These are phyloP conservation scores for Macaranga tanarius DNA, from an alignment of 441 rosid species.

Conservation along the genomic window DNA sequence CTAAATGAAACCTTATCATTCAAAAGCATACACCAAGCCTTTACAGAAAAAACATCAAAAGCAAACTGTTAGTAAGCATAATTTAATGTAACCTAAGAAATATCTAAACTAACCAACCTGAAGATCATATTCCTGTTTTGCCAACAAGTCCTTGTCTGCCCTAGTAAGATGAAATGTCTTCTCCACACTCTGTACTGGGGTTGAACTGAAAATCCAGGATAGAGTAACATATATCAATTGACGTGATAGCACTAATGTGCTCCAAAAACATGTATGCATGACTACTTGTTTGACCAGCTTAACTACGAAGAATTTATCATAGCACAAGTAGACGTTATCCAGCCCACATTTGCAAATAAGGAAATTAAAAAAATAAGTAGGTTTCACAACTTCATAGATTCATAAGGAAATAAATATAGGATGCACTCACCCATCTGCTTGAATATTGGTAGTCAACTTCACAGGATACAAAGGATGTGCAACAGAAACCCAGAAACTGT, in stretches of 20 bases:
- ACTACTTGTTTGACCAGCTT: neutral
- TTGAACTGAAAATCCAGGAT: conserved; percentile 54
- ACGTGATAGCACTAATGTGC: neutral
- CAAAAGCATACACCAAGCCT: conserved; percentile 99
- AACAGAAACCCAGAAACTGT: conserved; percentile 74
- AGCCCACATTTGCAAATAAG: too few relatives aligned
- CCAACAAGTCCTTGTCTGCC: conserved; percentile 67
- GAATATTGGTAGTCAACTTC: conserved; percentile 56
- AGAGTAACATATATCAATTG: conserved; percentile 14
- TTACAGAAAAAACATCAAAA: conserved; percentile 20
- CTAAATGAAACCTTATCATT: conserved; percentile 93
- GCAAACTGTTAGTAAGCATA: conserved; percentile 24
- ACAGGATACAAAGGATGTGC: conserved; percentile 69
- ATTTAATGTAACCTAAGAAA: conserved; percentile 3
- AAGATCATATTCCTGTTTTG: conserved; percentile 73
- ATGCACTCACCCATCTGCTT: conserved; percentile 76
- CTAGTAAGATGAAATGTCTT: conserved; percentile 73
- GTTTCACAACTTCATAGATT: neutral
- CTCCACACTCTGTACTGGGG: conserved; percentile 67
- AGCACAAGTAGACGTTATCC: neutral
- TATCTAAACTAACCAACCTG: conserved; percentile 58
- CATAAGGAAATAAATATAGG: neutral
- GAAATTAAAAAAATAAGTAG: neutral
- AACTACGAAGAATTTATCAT: neutral
- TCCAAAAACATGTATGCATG: neutral